phyloP scores from a whole-genome alignment of 1,284 basidiomycete genomes.

The Chiua sp. region DNA sequence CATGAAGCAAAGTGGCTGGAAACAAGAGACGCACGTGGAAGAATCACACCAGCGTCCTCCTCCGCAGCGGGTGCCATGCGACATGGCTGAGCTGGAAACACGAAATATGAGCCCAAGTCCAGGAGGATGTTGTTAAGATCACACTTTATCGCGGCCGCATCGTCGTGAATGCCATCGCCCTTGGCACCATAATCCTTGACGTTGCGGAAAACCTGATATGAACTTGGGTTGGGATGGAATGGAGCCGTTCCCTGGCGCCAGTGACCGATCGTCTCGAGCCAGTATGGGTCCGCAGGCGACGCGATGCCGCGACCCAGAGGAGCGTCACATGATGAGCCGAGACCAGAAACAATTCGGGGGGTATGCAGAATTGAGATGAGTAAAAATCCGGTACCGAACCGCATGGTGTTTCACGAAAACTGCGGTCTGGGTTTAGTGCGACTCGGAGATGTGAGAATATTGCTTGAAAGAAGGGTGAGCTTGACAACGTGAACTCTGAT shows the following conservation, averaged over 20 bases:
- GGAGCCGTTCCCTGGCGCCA: constrained; percentile 66
- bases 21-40: constrained; percentile 25
- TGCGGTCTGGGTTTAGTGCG: background rate
- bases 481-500: background rate
- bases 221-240: constrained; percentile 55
- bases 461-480: background rate
- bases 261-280: constrained; percentile 48
- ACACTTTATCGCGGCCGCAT: constrained; percentile 34
- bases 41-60: constrained; percentile 17
- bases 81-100: background rate
- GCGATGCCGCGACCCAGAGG: constrained; percentile 22
- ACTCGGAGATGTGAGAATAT: too few relatives aligned
- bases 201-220: constrained; percentile 67
- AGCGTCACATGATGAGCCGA: constrained; percentile 30
- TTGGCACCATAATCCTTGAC: constrained; percentile 36
- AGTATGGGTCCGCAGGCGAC: constrained; percentile 53
- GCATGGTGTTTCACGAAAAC: constrained; percentile 5
- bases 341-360: constrained; percentile 7
- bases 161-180: constrained; percentile 35
- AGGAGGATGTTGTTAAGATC: background rate
- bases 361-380: constrained; percentile 11
- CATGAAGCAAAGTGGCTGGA: too few relatives aligned
- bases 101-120: background rate
- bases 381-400: constrained; percentile 9
- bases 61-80: constrained; percentile 18